A percentile compares a stretch with the other conserved stretches of the same genome.
phyloP scores from a whole-genome alignment of 1,284 basidiomycete species.

The Entoloma clypeatum region DNA sequence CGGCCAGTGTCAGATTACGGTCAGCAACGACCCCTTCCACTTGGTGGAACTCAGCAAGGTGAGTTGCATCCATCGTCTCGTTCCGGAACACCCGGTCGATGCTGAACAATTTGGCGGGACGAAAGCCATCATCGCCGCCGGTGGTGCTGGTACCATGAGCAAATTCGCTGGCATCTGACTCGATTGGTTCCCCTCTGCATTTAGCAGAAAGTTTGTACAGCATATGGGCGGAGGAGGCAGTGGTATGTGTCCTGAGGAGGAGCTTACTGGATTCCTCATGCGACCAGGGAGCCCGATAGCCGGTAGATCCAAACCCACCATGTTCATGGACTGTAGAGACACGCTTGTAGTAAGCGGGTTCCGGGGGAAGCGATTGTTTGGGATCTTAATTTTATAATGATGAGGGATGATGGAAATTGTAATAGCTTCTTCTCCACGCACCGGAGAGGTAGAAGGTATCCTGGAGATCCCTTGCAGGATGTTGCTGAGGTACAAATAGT shows the following conservation, averaged over 20 bases:
- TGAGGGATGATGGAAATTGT: slow-evolving; percentile 8
- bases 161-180: slow-evolving; percentile 38
- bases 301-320: slow-evolving; percentile 93
- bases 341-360: slow-evolving; percentile 85
- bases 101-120: slow-evolving; percentile 95
- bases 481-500: slow-evolving; percentile 98
- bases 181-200: slow-evolving; percentile 61
- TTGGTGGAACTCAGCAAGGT: slow-evolving; percentile 99
- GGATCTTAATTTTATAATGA: slow-evolving; percentile 62
- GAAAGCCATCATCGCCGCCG: slow-evolving; percentile 67
- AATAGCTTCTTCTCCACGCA: slow-evolving; percentile 24
- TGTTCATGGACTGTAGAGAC: slow-evolving; percentile 87
- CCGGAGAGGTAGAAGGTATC: slow-evolving; percentile 99
- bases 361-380: slow-evolving; percentile 70
- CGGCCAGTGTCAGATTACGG: slow-evolving; percentile 89
- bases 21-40: slow-evolving; percentile 99
- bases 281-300: slow-evolving; percentile 97
- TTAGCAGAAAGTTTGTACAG: slow-evolving; percentile 86
- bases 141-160: slow-evolving; percentile 38
- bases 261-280: slow-evolving; percentile 89
- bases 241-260: slow-evolving; percentile 95
- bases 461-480: slow-evolving; percentile 96
- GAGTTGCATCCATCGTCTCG: slow-evolving; percentile 99
- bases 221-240: slow-evolving; percentile 93
- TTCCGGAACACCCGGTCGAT: slow-evolving; percentile 99